Evolutionary conservation across 2,329 filamentous ascomycete species (phyloP).

Genomic region (Aspergillus luchuensis): DNA sequence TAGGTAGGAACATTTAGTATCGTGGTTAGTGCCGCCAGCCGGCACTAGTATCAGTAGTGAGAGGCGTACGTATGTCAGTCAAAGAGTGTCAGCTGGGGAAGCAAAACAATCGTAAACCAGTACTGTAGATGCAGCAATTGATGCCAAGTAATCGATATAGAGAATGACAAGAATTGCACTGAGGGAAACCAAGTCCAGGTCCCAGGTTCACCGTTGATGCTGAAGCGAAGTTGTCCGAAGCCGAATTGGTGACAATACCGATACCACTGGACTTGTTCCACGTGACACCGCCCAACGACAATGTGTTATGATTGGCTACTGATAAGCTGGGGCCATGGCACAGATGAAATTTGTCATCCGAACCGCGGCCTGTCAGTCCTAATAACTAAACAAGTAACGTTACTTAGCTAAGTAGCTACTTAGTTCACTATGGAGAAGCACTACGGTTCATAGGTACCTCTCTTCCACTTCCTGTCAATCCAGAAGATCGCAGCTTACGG

Average conservation of each 20-base stretch:
- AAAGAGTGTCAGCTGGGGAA: not conserved
- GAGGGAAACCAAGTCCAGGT: not conserved
- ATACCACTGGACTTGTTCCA: not conserved
- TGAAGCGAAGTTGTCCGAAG: not conserved
- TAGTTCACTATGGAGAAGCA: too few relatives aligned
- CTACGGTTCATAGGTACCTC: not conserved
- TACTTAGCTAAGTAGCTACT: not conserved
- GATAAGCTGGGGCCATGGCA: conserved; percentile 17
- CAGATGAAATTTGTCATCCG: not conserved
- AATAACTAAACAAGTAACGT: too few relatives aligned
- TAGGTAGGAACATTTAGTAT: conserved; percentile 5
- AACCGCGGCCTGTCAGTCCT: not conserved
- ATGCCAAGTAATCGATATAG: too few relatives aligned
- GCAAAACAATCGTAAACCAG: not conserved
- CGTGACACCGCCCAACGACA: not conserved
- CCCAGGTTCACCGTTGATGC: not conserved
- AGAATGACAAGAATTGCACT: not conserved
- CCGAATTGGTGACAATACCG: not conserved
- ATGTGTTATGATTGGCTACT: conserved; percentile 15
- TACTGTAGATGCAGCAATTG: not conserved
- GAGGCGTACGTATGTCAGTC: conserved; percentile 1
- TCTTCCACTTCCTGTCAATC: too few relatives aligned
- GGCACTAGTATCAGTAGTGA: not conserved
- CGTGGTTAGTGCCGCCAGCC: conserved; percentile 2
- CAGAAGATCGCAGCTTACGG: too few relatives aligned